phyloP scores from a whole-genome alignment of 2,329 filamentous ascomycete species.

The Penicillium sp. region DNA sequence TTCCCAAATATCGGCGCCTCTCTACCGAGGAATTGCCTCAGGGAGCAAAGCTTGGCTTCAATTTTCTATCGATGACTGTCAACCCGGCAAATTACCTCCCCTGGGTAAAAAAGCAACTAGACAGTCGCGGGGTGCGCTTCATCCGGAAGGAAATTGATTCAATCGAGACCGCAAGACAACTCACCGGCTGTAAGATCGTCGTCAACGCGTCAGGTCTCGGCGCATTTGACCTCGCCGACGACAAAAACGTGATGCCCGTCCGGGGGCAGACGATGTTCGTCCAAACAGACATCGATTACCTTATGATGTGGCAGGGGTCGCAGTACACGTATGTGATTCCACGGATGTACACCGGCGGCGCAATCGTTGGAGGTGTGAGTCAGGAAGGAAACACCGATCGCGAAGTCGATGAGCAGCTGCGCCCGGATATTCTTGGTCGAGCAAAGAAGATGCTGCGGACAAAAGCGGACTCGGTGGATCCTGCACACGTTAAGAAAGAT shows the following conservation, averaged over 20 bases:
- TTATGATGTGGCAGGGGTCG: slow-evolving; percentile 22
- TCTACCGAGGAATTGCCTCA: slow-evolving; percentile 6
- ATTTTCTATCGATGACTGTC: slow-evolving; percentile 16
- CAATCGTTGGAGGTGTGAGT: slow-evolving; percentile 20
- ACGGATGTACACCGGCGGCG: slow-evolving; percentile 19
- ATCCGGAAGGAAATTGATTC: slow-evolving; percentile 10
- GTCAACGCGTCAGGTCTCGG: slow-evolving; percentile 23
- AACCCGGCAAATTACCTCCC: slow-evolving; percentile 15
- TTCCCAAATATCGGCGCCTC: slow-evolving; percentile 17
- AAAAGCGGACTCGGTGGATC: slow-evolving; percentile 1
- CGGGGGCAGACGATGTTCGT: slow-evolving; percentile 27
- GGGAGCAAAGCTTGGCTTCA: slow-evolving; percentile 15
- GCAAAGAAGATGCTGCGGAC: slow-evolving; percentile 5
- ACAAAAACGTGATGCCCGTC: slow-evolving; percentile 35
- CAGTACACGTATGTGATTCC: slow-evolving; percentile 26
- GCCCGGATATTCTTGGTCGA: slow-evolving; percentile 16
- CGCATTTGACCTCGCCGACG: slow-evolving; percentile 16
- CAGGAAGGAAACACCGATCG: slow-evolving; percentile 15
- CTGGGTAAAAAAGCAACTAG: slow-evolving; percentile 17
- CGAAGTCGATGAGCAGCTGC: slow-evolving; percentile 4
- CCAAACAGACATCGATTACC: slow-evolving; percentile 16
- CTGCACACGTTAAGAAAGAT: slow-evolving; percentile 9
- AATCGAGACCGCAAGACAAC: slow-evolving; percentile 7
- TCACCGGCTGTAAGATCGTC: slow-evolving; percentile 5
- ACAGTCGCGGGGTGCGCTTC: slow-evolving; percentile 13